phyloP scores from a whole-genome alignment of 331 rosid genomes.

The Prunus yedoensis region DNA sequence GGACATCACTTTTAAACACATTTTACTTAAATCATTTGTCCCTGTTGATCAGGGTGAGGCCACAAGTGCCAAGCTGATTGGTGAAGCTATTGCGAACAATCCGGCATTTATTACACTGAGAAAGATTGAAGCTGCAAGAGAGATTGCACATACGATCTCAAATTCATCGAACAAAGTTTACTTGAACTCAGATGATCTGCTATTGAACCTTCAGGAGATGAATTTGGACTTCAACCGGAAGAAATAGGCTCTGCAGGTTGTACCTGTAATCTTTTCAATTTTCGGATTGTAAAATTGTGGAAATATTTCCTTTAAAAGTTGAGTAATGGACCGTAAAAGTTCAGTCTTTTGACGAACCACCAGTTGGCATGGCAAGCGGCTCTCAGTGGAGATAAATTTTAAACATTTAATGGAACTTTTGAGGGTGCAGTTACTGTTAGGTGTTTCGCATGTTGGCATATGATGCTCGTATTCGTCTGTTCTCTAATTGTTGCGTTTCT shows the following conservation, averaged over 20 bases:
- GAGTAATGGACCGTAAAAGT: neutral
- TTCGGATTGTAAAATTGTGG: conserved; percentile 11
- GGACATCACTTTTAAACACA: neutral
- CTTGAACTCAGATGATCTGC: conserved; percentile 71
- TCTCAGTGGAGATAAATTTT: neutral
- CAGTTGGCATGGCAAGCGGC: neutral
- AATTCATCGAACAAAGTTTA: conserved; percentile 67
- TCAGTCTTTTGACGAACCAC: neutral
- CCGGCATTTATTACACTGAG: conserved; percentile 80
- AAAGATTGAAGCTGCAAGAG: conserved; percentile 93
- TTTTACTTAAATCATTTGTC: neutral
- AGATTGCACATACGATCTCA: conserved; percentile 79
- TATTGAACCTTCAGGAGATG: conserved; percentile 86
- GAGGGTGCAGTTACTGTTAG: neutral
- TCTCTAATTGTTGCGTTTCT: neutral
- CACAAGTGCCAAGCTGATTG: conserved; percentile 83
- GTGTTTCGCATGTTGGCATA: neutral
- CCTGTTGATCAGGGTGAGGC: conserved; percentile 73
- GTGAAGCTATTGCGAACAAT: conserved; percentile 82
- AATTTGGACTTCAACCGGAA: conserved; percentile 45
- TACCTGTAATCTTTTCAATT: conserved; percentile 1
- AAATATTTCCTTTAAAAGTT: neutral
- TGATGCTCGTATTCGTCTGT: neutral
- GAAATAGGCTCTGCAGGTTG: conserved; percentile 28
- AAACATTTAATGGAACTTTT: neutral